Base-by-base conservation (phyloP, 108 stramenopile species). In the Thalassiosira profunda region DNA sequence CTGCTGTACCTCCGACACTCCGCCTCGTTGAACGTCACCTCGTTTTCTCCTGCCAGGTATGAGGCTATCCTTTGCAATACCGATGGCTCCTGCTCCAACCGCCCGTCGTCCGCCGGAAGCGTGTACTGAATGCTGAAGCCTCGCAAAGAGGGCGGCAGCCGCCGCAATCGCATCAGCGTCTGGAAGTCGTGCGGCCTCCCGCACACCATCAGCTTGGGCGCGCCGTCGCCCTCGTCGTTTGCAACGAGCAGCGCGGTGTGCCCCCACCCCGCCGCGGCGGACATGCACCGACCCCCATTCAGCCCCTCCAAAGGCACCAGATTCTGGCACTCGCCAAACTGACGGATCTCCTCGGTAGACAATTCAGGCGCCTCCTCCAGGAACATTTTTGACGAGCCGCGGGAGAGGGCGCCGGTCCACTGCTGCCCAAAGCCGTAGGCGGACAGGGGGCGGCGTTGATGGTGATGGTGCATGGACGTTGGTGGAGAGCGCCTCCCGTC, bases 161-260 rank as follows among this genome's bases (percentile, higher is more conserved):
- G 87, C 41, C 80, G 76, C 51, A 91, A 42, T 43, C 93, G 68
- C 68, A 94, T 53, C 33, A 94, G 47, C 7, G 75, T 77, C 43
- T 82, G 79, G 49, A 91, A 85, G 53, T 94, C 93, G 56, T 92
- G 89, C n/a, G 93, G 90, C 69, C 90, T 86, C 21, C 93, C 93
- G 23, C 78, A 70, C 35, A 88, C 41, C 20, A 82, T 49, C 24
- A 94, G 74, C 25, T 74, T 61, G 6, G 72, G 45, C 28, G 11
- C 18, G 31, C 11, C 52, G 7, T 30, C 43, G 15, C 43, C 5
- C 20, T 61, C 42, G 20, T 30, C 21, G 25, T 40, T 31, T 29
- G 6, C 26, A 25, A 62, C 71, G 20, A 88, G 17, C 17, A 94
- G 20, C 11, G 86, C 89, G 5, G 89, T 83, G 43, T 77, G 82